Percentiles rank a stretch among this genome's conserved stretches.
phyloP scores from a whole-genome alignment of 768 basidiomycete genomes.

The Hygrocybe coccinea region DNA sequence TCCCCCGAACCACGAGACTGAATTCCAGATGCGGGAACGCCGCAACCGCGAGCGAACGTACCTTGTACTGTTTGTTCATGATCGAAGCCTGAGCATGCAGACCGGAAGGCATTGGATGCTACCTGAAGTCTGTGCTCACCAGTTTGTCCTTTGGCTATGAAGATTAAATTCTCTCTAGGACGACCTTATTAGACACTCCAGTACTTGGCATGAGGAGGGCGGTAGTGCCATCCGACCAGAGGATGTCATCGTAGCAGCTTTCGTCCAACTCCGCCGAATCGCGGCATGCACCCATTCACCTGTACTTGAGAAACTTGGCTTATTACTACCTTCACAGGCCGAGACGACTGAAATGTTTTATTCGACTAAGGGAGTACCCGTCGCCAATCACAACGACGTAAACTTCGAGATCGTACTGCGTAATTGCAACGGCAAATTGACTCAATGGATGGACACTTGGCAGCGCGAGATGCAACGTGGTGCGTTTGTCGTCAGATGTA shows the following conservation, averaged over 20 bases:
- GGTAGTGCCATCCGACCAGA: slow-evolving; percentile 58
- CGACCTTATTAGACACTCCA: slow-evolving; percentile 66
- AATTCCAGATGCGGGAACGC: slow-evolving; percentile 64
- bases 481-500: slow-evolving; percentile 24
- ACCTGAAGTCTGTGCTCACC: slow-evolving; percentile 37
- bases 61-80: slow-evolving; percentile 80
- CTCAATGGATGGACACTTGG: slow-evolving; percentile 71
- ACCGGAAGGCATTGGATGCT: slow-evolving; percentile 87
- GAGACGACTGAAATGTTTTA: slow-evolving; percentile 75
- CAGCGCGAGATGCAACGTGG: slow-evolving; percentile 67
- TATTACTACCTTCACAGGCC: slow-evolving; percentile 43
- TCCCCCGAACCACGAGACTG: slow-evolving; percentile 56
- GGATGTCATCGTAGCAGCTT: slow-evolving; percentile 75
- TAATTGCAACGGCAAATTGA: slow-evolving; percentile 67
- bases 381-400: slow-evolving; percentile 51
- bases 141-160: neutral
- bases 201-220: slow-evolving; percentile 65
- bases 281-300: slow-evolving; percentile 49
- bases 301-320: neutral
- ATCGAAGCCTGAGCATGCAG: slow-evolving; percentile 81
- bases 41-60: slow-evolving; percentile 84
- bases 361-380: slow-evolving; percentile 40
- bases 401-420: slow-evolving; percentile 70
- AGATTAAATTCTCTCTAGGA: slow-evolving; percentile 38
- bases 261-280: slow-evolving; percentile 71